phyloP scores from a whole-genome alignment of 441 rosid genomes.

The Erodium chrysanthum region DNA sequence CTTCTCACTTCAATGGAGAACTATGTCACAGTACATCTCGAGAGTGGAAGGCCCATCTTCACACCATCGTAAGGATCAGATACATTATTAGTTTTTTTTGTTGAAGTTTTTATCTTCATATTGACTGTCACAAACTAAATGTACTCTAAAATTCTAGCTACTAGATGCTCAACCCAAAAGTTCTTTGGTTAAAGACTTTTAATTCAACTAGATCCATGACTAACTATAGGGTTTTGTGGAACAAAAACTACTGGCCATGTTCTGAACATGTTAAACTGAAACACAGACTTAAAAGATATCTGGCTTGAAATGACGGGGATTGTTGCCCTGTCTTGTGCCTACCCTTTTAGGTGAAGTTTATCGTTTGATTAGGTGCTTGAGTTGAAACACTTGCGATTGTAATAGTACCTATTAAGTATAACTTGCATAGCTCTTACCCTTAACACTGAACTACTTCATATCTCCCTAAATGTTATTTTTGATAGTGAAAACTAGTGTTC shows the following conservation, averaged over 20 bases:
- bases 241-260: not conserved
- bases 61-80: conserved; percentile 54
- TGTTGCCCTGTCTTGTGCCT: not conserved
- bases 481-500: not conserved
- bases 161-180: not conserved
- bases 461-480: not conserved
- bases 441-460: not conserved
- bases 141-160: not conserved
- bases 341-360: not conserved
- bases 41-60: conserved; percentile 55
- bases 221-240: too few species aligned
- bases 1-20: conserved; percentile 75
- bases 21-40: conserved; percentile 63
- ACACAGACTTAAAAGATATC: not conserved
- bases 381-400: not conserved
- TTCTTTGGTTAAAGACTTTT: not conserved
- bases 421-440: not conserved
- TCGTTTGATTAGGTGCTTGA: not conserved
- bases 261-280: not conserved
- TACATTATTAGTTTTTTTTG: not conserved
- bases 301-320: not conserved
- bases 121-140: not conserved
- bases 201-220: not conserved
- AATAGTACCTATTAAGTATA: not conserved
- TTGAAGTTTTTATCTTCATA: not conserved